phyloP scores from a whole-genome alignment of 2,329 filamentous ascomycete species.

The Geosmithia putterillii region DNA sequence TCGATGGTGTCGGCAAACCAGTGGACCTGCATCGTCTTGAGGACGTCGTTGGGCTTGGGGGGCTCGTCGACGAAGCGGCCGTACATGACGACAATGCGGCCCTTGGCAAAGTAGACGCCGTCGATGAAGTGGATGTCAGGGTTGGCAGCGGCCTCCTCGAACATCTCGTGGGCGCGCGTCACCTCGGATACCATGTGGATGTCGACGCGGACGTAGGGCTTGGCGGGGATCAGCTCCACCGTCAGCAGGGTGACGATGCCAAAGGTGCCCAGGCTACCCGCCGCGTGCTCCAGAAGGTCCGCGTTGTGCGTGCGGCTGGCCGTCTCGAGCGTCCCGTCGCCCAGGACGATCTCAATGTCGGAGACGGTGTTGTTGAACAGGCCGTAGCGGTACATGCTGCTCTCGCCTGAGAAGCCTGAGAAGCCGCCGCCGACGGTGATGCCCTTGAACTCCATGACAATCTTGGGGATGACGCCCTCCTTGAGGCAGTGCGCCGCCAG shows the following conservation, averaged over 20 bases:
- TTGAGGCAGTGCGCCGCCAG: constrained; percentile 37
- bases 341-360: constrained; percentile 41
- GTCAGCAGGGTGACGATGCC: constrained; percentile 44
- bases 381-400: constrained; percentile 42
- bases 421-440: constrained; percentile 48
- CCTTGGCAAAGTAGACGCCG: constrained; percentile 36
- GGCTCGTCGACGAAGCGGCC: constrained; percentile 29
- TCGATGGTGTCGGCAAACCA: constrained; percentile 16
- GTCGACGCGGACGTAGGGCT: constrained; percentile 34
- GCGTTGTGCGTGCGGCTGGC: constrained; percentile 29
- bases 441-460: constrained; percentile 48
- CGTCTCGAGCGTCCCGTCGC: constrained; percentile 34
- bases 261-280: constrained; percentile 39
- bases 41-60: constrained; percentile 30
- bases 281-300: constrained; percentile 40
- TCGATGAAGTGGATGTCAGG: constrained; percentile 39
- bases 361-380: constrained; percentile 41
- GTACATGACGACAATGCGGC: constrained; percentile 35
- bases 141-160: constrained; percentile 15
- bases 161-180: constrained; percentile 19
- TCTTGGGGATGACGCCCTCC: constrained; percentile 37
- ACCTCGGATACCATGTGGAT: constrained; percentile 24
- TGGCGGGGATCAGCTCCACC: constrained; percentile 34
- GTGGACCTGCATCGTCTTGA: constrained; percentile 16
- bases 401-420: constrained; percentile 43